A percentile compares a stretch with the other conserved stretches of the same genome.
Evolutionary conservation across 495 filamentous ascomycete genomes (phyloP).

Genomic region (Daldinia concentrica): DNA sequence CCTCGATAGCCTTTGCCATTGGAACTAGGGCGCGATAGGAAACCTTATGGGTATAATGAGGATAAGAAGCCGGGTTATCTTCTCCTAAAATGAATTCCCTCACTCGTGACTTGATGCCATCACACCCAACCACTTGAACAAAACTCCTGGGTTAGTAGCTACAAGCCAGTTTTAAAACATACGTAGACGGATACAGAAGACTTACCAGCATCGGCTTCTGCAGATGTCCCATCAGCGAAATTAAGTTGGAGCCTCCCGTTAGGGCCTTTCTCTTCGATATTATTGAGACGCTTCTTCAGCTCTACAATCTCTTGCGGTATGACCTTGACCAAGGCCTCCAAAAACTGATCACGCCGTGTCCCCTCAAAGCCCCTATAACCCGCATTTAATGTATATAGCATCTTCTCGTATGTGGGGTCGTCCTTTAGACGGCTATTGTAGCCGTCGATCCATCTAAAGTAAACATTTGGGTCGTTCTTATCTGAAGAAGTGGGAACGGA

Average conservation of each 20-base stretch:
- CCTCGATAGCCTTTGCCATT: slow-evolving; percentile 58
- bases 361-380: slow-evolving; percentile 43
- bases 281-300: slow-evolving; percentile 47
- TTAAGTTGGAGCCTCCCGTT: slow-evolving; percentile 34
- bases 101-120: slow-evolving; percentile 51
- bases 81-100: slow-evolving; percentile 52
- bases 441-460: slow-evolving; percentile 44
- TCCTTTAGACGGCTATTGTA: slow-evolving; percentile 29
- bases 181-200: neutral
- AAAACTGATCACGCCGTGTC: slow-evolving; percentile 60
- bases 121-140: slow-evolving; percentile 46
- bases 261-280: slow-evolving; percentile 29
- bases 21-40: slow-evolving; percentile 63
- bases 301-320: slow-evolving; percentile 53
- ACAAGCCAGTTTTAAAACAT: neutral
- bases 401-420: slow-evolving; percentile 21
- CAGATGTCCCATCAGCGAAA: slow-evolving; percentile 49
- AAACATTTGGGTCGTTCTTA: slow-evolving; percentile 46
- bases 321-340: slow-evolving; percentile 58
- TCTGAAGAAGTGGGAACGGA: slow-evolving; percentile 52
- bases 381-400: slow-evolving; percentile 35
- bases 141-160: neutral
- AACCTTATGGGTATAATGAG: slow-evolving; percentile 60
- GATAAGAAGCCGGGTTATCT: slow-evolving; percentile 50
- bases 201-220: slow-evolving; percentile 50